phyloP scores from a whole-genome alignment of 495 filamentous ascomycete genomes.

The Cairneyella variabilis region DNA sequence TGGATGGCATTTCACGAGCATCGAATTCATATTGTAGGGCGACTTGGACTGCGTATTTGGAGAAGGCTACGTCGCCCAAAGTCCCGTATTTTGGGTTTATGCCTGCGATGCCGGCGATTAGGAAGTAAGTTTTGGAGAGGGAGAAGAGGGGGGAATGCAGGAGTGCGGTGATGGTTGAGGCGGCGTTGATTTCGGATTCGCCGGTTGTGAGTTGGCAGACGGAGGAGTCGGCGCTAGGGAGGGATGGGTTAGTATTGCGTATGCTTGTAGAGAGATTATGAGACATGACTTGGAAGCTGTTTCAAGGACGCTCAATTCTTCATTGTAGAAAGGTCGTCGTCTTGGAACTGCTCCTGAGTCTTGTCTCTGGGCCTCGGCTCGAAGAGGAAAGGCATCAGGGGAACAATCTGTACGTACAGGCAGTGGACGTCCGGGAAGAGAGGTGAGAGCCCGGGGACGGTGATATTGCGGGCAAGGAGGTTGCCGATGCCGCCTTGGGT shows the following conservation, averaged over 20 bases:
- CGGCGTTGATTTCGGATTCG: slow-evolving; percentile 70
- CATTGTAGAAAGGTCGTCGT: no score
- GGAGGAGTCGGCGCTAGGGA: slow-evolving; percentile 44
- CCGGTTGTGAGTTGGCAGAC: slow-evolving; percentile 30
- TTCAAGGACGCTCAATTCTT: no score
- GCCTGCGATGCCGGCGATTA: slow-evolving; percentile 69
- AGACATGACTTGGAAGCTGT: no score
- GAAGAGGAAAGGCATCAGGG: no score
- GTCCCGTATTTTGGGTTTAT: slow-evolving; percentile 65
- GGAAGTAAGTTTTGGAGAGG: slow-evolving; percentile 63
- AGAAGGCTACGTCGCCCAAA: slow-evolving; percentile 59
- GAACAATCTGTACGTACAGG: no score
- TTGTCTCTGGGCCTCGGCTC: no score
- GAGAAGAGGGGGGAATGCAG: slow-evolving; percentile 60
- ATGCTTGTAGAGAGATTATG: no score
- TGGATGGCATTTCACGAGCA: slow-evolving; percentile 60
- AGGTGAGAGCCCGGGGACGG: slow-evolving; percentile 62
- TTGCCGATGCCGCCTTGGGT: slow-evolving; percentile 35
- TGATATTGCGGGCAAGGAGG: slow-evolving; percentile 60
- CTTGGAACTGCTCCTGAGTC: no score
- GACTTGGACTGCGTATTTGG: slow-evolving; percentile 66
- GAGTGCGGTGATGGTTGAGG: slow-evolving; percentile 55
- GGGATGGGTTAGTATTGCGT: no score
- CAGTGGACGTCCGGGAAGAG: slow-evolving; percentile 63
- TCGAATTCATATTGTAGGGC: slow-evolving; percentile 75